Percentiles rank a stretch among this genome's conserved stretches.
These are phyloP conservation scores for Hemerocallis citrina DNA, from an alignment of 106 monocot genomes.

Conservation along the genomic window DNA sequence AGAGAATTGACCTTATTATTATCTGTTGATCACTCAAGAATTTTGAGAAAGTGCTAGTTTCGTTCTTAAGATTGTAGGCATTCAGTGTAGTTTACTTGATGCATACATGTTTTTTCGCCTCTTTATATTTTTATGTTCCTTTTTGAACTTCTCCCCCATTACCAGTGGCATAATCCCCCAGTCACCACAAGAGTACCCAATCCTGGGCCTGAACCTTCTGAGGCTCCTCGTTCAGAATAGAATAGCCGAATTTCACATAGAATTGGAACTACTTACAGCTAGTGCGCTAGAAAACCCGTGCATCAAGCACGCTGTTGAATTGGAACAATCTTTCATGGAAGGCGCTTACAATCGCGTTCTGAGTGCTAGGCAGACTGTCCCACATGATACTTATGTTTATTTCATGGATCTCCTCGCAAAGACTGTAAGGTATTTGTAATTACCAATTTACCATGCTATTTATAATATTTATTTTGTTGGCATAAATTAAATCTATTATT, in stretches of 20 bases:
- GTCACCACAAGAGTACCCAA: constrained; percentile 80
- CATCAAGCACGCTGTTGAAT: constrained; percentile 93
- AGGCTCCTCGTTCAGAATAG: constrained; percentile 95
- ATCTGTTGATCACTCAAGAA: no score
- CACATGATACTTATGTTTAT: constrained; percentile 95
- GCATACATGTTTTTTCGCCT: no score
- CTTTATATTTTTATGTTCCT: neutral
- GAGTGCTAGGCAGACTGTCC: constrained; percentile 82
- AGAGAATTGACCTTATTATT: neutral
- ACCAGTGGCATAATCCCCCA: constrained; percentile 62
- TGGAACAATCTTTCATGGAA: constrained; percentile 99
- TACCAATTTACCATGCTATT: neutral
- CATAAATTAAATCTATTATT: neutral
- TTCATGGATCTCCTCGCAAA: constrained; percentile 99
- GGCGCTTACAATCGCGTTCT: constrained; percentile 95
- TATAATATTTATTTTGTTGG: no score
- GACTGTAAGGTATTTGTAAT: constrained; percentile 62
- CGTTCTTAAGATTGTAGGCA: no score
- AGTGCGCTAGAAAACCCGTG: constrained; percentile 77
- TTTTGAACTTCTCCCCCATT: constrained; percentile 6
- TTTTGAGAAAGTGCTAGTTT: no score
- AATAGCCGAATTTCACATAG: constrained; percentile 97
- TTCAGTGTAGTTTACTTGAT: no score
- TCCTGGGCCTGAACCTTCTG: constrained; percentile 94
- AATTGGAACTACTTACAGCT: constrained; percentile 77